These are phyloP conservation scores for Spergularia azorica DNA, from an alignment of 179 eudicot genomes.

Conservation along the genomic window DNA sequence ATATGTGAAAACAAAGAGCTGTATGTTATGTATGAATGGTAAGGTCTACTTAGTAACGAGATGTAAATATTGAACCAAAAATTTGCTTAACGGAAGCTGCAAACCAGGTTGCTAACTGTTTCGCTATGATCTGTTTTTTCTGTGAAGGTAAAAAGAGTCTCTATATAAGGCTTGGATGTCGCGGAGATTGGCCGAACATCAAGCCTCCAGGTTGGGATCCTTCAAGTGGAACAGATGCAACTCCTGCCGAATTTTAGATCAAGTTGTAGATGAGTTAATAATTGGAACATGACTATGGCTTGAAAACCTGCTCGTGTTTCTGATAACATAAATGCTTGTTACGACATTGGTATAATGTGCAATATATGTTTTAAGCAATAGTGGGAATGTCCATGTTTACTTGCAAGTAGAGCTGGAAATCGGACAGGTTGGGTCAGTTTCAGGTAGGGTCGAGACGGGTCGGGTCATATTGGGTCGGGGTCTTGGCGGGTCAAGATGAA, in stretches of 20 bases:
- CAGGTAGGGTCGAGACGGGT: too few species aligned
- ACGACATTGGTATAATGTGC: too few species aligned
- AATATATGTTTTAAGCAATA: too few species aligned
- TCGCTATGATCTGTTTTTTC: neutral
- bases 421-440: too few species aligned
- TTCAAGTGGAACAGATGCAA: constrained; percentile 36
- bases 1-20: too few species aligned
- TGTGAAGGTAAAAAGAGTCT: constrained; percentile 75
- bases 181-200: constrained; percentile 99
- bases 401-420: too few species aligned
- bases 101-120: neutral
- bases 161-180: constrained; percentile 84
- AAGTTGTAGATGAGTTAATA: neutral
- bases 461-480: too few species aligned
- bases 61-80: neutral
- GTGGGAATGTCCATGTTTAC: too few species aligned
- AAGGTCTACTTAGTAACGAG: too few species aligned
- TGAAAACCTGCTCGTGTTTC: neutral
- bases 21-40: too few species aligned
- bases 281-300: neutral
- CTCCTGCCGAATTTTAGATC: constrained; percentile 26
- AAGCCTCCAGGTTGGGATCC: constrained; percentile 92
- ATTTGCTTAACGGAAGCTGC: neutral
- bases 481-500: too few species aligned
- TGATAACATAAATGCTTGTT: neutral